Evolutionary conservation across 2,329 filamentous ascomycete genomes (phyloP), one percentile per base, ranked within the genome.

Genomic region (Aureobasidium zeae): DNA sequence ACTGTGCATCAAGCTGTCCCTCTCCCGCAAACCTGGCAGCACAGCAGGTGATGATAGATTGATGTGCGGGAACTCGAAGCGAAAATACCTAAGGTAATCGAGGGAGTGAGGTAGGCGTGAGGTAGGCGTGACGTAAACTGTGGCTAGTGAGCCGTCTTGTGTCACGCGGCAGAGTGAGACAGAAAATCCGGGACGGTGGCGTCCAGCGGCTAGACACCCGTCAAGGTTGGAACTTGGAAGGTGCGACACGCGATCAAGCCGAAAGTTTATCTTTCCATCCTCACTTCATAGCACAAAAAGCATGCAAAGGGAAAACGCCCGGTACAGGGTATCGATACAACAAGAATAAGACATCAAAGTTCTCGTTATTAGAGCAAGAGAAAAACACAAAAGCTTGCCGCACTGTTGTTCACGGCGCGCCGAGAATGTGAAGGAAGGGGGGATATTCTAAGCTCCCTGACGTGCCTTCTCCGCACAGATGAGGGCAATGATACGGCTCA

Each of bases 401-500:
- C 34, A 15, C 39, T 43, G 39, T 42, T 16, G 38, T 28, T 33
- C 30, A 21, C 39, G 21, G 39, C n/a, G 29, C 39, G 26, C 39
- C 37, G 37, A 31, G 37, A 41, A 20, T 13, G n/a, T n/a, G n/a
- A n/a, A n/a, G n/a, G n/a, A n/a, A n/a, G 28, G 20, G 22, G 13
- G 16, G 19, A 38, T 32, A 36, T 11, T 25, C 51, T 52, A 63
- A 34, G 60, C 61, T 11, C 67, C 65, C 51, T 72, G 69, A 49
- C 69, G 62, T 5, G 69, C 69, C 58, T 72, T 72, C 62, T 72
- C 69, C 2, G 69, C 65, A 52, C 69, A 72, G 44, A 72, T 72
- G 50, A 72, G 51, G 1, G 69, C 69, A 48, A 72, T 71, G 44
- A 72, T 70, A 41, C 66, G 53, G 38, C 62, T 65, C 48, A 72